Conservation (phyloP, 345 rosid species). For the Citrus glauca region DNA sequence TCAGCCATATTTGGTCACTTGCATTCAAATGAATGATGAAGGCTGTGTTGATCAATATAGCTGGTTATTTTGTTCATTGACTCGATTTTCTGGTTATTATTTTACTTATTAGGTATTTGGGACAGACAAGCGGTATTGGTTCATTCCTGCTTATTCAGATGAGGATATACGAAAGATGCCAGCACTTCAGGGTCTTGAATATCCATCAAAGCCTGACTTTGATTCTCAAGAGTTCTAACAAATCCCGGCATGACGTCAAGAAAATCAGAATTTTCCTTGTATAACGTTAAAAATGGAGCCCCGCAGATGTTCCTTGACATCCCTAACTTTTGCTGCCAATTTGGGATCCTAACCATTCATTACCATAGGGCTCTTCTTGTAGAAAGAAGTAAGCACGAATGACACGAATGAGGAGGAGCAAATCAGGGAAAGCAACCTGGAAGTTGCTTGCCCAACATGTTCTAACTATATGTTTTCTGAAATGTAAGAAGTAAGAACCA, state of each 20-base stretch:
- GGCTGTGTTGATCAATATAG: not conserved
- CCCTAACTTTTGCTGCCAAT: slow-evolving; percentile 14
- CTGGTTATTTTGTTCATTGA: not conserved
- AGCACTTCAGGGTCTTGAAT: slow-evolving; percentile 88
- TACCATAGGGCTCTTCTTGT: slow-evolving; percentile 8
- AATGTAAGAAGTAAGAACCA: slow-evolving; percentile 10
- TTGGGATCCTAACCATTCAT: slow-evolving; percentile 22
- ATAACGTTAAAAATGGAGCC: slow-evolving; percentile 23
- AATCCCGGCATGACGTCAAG: not conserved
- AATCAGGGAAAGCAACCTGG: not conserved
- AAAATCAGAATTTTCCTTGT: slow-evolving; percentile 12
- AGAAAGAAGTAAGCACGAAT: slow-evolving; percentile 13
- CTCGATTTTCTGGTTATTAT: not conserved
- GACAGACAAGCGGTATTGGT: slow-evolving; percentile 72
- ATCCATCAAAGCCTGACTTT: slow-evolving; percentile 78
- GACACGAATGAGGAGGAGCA: not conserved
- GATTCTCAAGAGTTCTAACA: slow-evolving; percentile 67
- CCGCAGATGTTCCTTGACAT: not conserved
- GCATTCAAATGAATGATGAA: not conserved
- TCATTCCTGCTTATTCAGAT: slow-evolving; percentile 77
- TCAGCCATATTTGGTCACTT: not conserved
- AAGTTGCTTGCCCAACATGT: slow-evolving; percentile 13
- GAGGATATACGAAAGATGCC: slow-evolving; percentile 86
- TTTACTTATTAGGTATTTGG: slow-evolving; percentile 75
- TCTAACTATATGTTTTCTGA: slow-evolving; percentile 3